These are phyloP conservation scores for Botryosphaeria dothidea DNA, from an alignment of 2,329 filamentous ascomycete species.

Conservation along the genomic window DNA sequence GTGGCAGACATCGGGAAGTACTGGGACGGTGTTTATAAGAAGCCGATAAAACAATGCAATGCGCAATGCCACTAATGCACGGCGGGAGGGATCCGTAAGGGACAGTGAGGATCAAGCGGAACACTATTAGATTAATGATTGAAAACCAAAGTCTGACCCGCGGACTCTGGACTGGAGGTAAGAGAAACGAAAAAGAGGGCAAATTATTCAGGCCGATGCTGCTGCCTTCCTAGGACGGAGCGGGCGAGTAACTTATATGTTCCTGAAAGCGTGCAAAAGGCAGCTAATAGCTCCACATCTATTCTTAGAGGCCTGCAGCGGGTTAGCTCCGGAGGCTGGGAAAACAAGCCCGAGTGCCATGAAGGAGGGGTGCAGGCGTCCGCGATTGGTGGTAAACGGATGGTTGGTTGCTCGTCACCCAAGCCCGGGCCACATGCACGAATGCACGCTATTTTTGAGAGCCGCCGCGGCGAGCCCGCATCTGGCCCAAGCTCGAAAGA, in stretches of 20 bases:
- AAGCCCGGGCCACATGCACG: conserved; percentile 10
- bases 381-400: conserved; percentile 34
- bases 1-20: conserved; percentile 45
- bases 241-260: conserved; percentile 50
- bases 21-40: conserved; percentile 42
- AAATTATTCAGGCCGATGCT: conserved; percentile 47
- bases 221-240: conserved; percentile 35
- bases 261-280: conserved; percentile 37
- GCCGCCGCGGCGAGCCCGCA: conserved; percentile 29
- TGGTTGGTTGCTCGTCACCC: conserved; percentile 15
- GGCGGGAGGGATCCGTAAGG: conserved; percentile 43
- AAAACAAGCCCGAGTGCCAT: conserved; percentile 27
- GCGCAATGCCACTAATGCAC: conserved; percentile 43
- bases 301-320: conserved; percentile 45
- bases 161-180: conserved; percentile 43
- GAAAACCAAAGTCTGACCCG: conserved; percentile 49
- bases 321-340: conserved; percentile 31
- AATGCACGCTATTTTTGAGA: conserved; percentile 40
- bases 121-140: conserved; percentile 47
- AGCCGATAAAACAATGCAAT: conserved; percentile 40
- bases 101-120: conserved; percentile 43
- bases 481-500: conserved; percentile 20
- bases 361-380: conserved; percentile 23
- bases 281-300: conserved; percentile 46
- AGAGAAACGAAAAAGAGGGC: conserved; percentile 37